phyloP scores from a whole-genome alignment of 441 rosid species.

The Theobroma grandiflorum region DNA sequence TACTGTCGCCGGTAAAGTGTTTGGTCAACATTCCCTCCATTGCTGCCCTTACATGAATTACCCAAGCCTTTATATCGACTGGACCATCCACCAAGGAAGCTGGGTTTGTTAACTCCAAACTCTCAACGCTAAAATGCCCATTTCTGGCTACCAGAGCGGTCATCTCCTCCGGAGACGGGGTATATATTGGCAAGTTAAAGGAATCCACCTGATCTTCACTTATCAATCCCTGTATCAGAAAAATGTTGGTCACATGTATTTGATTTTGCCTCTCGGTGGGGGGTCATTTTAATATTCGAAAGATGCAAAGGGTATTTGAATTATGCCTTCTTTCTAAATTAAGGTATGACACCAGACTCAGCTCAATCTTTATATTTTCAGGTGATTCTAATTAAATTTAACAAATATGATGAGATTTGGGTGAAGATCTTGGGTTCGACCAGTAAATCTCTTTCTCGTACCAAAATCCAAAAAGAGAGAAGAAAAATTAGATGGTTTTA shows the following conservation, averaged over 20 bases:
- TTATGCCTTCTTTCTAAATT: too few species aligned
- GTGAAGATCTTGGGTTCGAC: too few species aligned
- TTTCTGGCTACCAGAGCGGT: constrained; percentile 31
- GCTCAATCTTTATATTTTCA: too few species aligned
- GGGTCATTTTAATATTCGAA: too few species aligned
- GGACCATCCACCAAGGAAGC: constrained; percentile 34
- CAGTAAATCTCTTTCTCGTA: too few species aligned
- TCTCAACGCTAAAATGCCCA: constrained; percentile 46
- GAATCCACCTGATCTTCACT: constrained; percentile 46
- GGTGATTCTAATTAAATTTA: too few species aligned
- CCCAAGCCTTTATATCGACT: constrained; percentile 31
- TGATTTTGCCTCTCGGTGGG: too few species aligned
- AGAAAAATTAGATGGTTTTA: neutral
- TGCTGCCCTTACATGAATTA: constrained; percentile 46
- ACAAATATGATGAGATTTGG: too few species aligned
- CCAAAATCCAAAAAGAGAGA: too few species aligned
- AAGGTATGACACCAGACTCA: too few species aligned
- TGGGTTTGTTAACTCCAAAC: constrained; percentile 37
- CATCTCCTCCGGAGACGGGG: constrained; percentile 46
- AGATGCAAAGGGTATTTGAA: too few species aligned
- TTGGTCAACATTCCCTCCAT: constrained; percentile 48
- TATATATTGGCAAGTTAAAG: constrained; percentile 54
- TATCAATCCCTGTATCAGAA: constrained; percentile 42
- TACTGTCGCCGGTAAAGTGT: constrained; percentile 32
- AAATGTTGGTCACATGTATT: neutral